These are phyloP conservation scores for Tilletia caries DNA, from an alignment of 1,284 basidiomycete species.

Conservation along the genomic window DNA sequence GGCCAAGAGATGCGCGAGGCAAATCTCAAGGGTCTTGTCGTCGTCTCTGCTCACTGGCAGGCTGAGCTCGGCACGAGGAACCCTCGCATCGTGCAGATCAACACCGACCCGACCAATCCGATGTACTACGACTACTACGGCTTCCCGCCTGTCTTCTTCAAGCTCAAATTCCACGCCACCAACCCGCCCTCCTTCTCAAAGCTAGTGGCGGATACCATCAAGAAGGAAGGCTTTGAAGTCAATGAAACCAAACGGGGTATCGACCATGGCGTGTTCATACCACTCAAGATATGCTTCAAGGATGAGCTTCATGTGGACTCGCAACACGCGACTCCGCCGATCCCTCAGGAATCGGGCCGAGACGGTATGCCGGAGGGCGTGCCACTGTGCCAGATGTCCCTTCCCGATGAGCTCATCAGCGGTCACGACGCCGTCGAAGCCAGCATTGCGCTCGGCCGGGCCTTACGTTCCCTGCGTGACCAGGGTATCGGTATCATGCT, in stretches of 20 bases:
- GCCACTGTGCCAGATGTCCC: conserved; percentile 56
- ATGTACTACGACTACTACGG: conserved; percentile 58
- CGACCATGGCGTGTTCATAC: conserved; percentile 59
- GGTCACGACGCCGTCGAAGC: conserved; percentile 35
- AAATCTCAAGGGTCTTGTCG: conserved; percentile 49
- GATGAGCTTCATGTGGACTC: neutral
- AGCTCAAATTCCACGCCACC: conserved; percentile 49
- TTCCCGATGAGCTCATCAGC: conserved; percentile 41
- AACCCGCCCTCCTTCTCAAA: conserved; percentile 39
- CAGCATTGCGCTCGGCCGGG: conserved; percentile 54
- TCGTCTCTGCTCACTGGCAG: conserved; percentile 58
- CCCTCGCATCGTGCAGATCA: conserved; percentile 18
- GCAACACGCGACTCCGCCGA: neutral
- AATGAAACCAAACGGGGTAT: conserved; percentile 50
- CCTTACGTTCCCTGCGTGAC: conserved; percentile 51
- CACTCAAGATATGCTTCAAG: conserved; percentile 55
- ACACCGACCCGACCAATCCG: conserved; percentile 53
- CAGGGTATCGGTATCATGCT: conserved; percentile 37
- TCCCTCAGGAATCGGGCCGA: conserved; percentile 16
- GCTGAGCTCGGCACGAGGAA: conserved; percentile 45
- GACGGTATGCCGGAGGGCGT: conserved; percentile 40
- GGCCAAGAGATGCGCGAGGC: conserved; percentile 47
- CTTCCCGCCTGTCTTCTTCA: conserved; percentile 56
- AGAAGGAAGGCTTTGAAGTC: conserved; percentile 33
- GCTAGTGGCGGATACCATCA: conserved; percentile 43